These are phyloP conservation scores for Colletotrichum sp. DNA, from an alignment of 2,329 filamentous ascomycete species.

Conservation along the genomic window DNA sequence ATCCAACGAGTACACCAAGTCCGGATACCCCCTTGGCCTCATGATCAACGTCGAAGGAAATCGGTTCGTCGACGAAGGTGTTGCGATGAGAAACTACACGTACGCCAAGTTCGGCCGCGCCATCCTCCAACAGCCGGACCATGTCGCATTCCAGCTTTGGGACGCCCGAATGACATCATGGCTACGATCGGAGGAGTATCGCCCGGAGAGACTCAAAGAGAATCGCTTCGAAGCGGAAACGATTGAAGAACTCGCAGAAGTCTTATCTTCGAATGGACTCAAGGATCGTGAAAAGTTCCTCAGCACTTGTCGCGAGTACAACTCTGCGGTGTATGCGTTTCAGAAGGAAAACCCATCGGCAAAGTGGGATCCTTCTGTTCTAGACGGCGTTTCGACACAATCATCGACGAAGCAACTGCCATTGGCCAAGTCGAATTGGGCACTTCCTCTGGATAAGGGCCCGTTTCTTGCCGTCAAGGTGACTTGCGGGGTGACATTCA, in stretches of 20 bases:
- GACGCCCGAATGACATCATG: background rate
- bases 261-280: slow-evolving; percentile 53
- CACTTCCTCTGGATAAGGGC: slow-evolving; percentile 57
- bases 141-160: background rate
- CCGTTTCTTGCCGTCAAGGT: slow-evolving; percentile 71
- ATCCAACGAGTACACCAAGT: background rate
- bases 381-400: slow-evolving; percentile 67
- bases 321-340: slow-evolving; percentile 57
- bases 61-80: background rate
- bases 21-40: background rate
- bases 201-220: slow-evolving; percentile 55
- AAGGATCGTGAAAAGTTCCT: slow-evolving; percentile 50
- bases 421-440: slow-evolving; percentile 71
- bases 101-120: background rate
- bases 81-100: background rate
- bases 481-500: slow-evolving; percentile 71
- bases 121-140: background rate
- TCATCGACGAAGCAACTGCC: slow-evolving; percentile 46
- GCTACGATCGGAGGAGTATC: slow-evolving; percentile 63
- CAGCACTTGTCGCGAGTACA: slow-evolving; percentile 59
- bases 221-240: slow-evolving; percentile 52
- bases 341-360: slow-evolving; percentile 46
- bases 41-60: background rate
- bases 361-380: slow-evolving; percentile 64
- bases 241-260: slow-evolving; percentile 60